These are phyloP conservation scores for Rosa lucieae DNA, from an alignment of 306 rosid genomes.

Conservation along the genomic window DNA sequence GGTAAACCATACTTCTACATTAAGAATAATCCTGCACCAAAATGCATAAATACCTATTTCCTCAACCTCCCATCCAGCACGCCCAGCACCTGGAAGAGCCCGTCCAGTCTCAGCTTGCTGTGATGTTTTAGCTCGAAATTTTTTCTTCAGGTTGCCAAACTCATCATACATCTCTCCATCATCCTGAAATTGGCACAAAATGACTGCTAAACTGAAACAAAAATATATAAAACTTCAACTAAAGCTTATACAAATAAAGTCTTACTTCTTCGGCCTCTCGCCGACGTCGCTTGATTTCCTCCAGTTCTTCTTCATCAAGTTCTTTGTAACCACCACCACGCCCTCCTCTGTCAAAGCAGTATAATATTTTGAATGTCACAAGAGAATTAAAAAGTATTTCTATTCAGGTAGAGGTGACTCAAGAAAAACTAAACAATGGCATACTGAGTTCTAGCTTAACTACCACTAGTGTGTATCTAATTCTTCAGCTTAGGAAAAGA, in stretches of 20 bases:
- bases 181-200: slow-evolving; percentile 51
- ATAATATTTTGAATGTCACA: slow-evolving; percentile 7
- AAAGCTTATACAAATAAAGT: slow-evolving; percentile 21
- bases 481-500: background rate
- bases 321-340: slow-evolving; percentile 99
- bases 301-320: slow-evolving; percentile 96
- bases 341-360: slow-evolving; percentile 71
- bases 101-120: slow-evolving; percentile 80
- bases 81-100: slow-evolving; percentile 89
- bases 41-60: slow-evolving; percentile 66
- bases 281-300: slow-evolving; percentile 92
- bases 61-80: slow-evolving; percentile 99
- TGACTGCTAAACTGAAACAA: slow-evolving; percentile 21
- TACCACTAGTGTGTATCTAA: background rate
- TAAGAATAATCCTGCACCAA: slow-evolving; percentile 1
- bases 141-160: slow-evolving; percentile 97
- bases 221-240: background rate
- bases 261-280: slow-evolving; percentile 95
- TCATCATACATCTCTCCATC: slow-evolving; percentile 98
- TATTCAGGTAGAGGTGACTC: background rate
- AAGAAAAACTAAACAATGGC: slow-evolving; percentile 3
- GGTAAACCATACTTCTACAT: background rate
- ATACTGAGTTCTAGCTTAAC: background rate
- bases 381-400: background rate
- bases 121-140: slow-evolving; percentile 79